Base-by-base conservation (phyloP, 345 rosid genomes). In the Aquilaria malaccensis region DNA sequence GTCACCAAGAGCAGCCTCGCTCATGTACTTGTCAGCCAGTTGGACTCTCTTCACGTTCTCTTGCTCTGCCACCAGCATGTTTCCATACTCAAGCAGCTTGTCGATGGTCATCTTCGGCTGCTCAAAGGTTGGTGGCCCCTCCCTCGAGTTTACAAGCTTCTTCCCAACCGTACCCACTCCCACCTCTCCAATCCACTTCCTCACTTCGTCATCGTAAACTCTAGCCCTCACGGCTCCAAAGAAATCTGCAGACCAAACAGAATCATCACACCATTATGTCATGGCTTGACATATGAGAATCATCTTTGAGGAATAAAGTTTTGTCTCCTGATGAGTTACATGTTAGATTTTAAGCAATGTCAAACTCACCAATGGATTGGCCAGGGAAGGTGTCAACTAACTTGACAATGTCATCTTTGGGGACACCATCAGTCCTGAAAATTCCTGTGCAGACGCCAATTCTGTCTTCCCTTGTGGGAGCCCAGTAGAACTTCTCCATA, bases 401-500 rank as follows among this genome's bases (percentile, higher is more conserved):
- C 66, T 68, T 89, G 70, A 89, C 83, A 55, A 93, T 55, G 72
- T 78, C 96, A 0, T 83, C 81, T 0, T 48, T 49, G 0, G 78
- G 52, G 45, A 93, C 63, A 3, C 80, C 74, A 69, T 89, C 98
- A 1, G 60, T 79, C 81, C 67, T 80, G 82, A 93, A 93, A 50
- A 93, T 93, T 30, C 97, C 97, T 2, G 9, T 65, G 85, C 97
- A 89, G 72, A 93, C 98, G 54, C 98, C 98, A 50, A 93, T 79
- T 30, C 98, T 76, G 70, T 93, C 98, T 0, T 93, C 98, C 60
- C 97, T 83, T 30, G 90, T 89, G 0, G 99, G 99, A 2, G 99
- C 97, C 99, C 96, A 90, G 85, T 94, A 94, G 90, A 89, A 94
- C 58, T 94, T 94, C 91, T 94, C 99, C 99, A 94, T 94, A 79